Evolutionary conservation across 345 rosid genomes (phyloP).

Genomic region (Aquilaria yunnanensis): DNA sequence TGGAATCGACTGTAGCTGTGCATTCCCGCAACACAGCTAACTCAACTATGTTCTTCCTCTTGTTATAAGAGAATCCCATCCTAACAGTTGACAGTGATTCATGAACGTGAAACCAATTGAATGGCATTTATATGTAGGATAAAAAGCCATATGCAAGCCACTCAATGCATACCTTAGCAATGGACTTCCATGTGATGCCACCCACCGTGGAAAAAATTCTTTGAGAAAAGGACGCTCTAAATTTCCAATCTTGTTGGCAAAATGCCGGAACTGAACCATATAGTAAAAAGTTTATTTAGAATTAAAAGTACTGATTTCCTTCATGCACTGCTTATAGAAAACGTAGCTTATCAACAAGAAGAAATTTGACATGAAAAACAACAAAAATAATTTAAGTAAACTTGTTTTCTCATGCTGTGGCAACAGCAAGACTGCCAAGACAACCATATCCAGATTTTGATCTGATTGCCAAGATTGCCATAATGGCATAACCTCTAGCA

Average conservation of each 20-base stretch:
- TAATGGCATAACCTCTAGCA: too few relatives aligned
- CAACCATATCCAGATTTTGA: too few relatives aligned
- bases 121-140: conserved; percentile 3
- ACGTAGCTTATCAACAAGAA: too few relatives aligned
- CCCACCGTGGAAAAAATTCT: conserved; percentile 95
- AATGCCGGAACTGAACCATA: conserved; percentile 81
- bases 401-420: too few relatives aligned
- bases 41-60: conserved; percentile 85
- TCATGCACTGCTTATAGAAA: too few relatives aligned
- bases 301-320: too few relatives aligned
- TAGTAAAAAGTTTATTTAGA: conserved; percentile 12
- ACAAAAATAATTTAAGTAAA: too few relatives aligned
- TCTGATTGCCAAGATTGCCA: too few relatives aligned
- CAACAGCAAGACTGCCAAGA: too few relatives aligned
- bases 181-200: conserved; percentile 84
- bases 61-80: conserved; percentile 97
- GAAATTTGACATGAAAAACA: too few relatives aligned
- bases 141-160: conserved; percentile 7
- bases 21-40: conserved; percentile 88
- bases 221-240: conserved; percentile 95
- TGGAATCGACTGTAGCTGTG: conserved; percentile 69
- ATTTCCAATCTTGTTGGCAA: conserved; percentile 86
- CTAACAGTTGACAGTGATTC: conserved; percentile 28
- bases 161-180: conserved; percentile 56
- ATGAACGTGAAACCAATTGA: conserved; percentile 8